Base-by-base conservation (phyloP, 345 rosid genomes). In the Ricinus communis region DNA sequence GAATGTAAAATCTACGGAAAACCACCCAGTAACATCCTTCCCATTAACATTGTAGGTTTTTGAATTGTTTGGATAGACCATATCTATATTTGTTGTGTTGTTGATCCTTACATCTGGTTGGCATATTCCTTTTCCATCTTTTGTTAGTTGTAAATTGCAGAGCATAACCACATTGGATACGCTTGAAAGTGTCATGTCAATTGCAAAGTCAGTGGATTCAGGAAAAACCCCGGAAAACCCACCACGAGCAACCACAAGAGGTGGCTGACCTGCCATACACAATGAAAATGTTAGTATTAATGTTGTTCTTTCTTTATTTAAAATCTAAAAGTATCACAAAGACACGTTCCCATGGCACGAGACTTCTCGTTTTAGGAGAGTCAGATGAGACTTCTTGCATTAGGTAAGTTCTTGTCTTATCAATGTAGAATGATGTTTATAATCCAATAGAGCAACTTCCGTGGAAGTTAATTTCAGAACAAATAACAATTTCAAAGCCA, bases 171-270 rank as follows among this genome's bases (percentile, higher is more conserved):
- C 61, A 1, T 74, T 79, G 1, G 83, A 47, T 1, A 77, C 14
- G 73, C 84, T 79, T 1, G 81, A 50, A 0, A 69, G 14, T 9
- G 85, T 86, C 82, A 86, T 73, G 45, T 76, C 75, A 8, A 68
- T 79, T 0, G 96, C 96, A 16, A 59, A 66, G 30, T 60, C 40
- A n/a, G 87, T 81, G 0, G 92, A 88, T 71, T 90, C 93, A 0
- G 99, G 99, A 69, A 88, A 87, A 14, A 88, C 61, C 60, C 99
- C 97, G 0, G 97, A 85, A 70, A 88, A 87, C 22, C 99, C 97
- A 0, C 97, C 99, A 1, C 93, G 88, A 0, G 97, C 97, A 22
- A 90, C 74, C 19, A 90, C 88, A 24, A 75, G 73, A 24, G 97
- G 97, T 25, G 75, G 61, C 47, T 68, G 7, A 12, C 98, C 98